Conservation (phyloP, 306 rosid genomes). For the Prosopis cineraria region DNA sequence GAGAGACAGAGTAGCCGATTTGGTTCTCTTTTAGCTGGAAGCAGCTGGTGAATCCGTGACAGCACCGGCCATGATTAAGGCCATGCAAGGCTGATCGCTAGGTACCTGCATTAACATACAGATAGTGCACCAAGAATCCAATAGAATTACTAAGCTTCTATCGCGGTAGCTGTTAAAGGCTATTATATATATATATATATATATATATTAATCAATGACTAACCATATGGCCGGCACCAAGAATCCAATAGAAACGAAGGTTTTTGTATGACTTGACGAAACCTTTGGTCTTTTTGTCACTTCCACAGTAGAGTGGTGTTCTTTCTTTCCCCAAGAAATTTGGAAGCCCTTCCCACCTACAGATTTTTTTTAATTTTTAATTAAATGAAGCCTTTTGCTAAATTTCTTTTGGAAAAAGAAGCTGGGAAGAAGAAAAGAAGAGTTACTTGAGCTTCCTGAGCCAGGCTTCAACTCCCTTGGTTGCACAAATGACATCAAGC, state of each 20-base stretch:
- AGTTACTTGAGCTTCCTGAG: slow-evolving; percentile 55
- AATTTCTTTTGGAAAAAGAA: background rate
- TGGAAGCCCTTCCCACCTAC: slow-evolving; percentile 82
- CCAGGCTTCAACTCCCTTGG: slow-evolving; percentile 71
- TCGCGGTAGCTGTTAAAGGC: background rate
- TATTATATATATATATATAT: no score
- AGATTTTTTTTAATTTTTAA: no score
- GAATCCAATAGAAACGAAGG: slow-evolving; percentile 85
- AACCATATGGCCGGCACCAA: slow-evolving; percentile 92
- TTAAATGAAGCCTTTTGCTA: no score
- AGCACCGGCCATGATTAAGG: slow-evolving; percentile 50
- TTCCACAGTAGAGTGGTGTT: slow-evolving; percentile 61
- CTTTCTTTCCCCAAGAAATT: slow-evolving; percentile 53
- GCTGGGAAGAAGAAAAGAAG: background rate
- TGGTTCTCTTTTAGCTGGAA: background rate
- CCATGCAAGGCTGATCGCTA: slow-evolving; percentile 37
- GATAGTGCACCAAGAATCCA: no score
- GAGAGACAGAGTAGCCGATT: background rate
- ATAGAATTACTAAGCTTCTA: no score
- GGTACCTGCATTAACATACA: slow-evolving; percentile 43
- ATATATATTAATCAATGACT: slow-evolving; percentile 32
- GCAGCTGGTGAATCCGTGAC: slow-evolving; percentile 52
- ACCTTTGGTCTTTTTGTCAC: slow-evolving; percentile 52
- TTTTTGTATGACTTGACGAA: slow-evolving; percentile 66
- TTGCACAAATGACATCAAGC: slow-evolving; percentile 60